A percentile compares a stretch with the other conserved stretches of the same genome.
Evolutionary conservation across 176 grass and related monocot genomes (phyloP).

Genomic region (Thalia dealbata): DNA sequence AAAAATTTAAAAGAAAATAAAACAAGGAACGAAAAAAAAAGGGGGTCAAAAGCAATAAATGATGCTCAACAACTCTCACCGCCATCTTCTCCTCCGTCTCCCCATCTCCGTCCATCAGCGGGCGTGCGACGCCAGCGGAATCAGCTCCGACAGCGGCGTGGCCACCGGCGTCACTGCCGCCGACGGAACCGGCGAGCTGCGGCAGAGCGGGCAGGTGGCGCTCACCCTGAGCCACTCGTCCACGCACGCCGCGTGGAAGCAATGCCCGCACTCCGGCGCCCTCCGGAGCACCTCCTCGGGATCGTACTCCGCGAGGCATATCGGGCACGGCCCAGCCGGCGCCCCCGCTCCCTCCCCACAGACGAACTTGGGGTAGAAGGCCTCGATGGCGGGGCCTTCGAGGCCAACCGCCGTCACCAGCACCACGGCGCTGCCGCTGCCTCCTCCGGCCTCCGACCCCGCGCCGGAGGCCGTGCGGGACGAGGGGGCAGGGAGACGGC

Average conservation of each 20-base stretch:
- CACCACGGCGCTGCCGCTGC: neutral
- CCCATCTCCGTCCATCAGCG: neutral
- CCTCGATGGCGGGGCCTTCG: slow-evolving; percentile 41
- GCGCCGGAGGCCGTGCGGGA: neutral
- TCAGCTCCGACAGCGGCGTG: slow-evolving; percentile 38
- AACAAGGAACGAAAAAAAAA: neutral
- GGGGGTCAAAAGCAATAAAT: neutral
- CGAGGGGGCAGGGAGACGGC: neutral
- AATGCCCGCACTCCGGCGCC: slow-evolving; percentile 46
- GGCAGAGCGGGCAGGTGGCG: slow-evolving; percentile 67
- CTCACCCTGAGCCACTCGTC: slow-evolving; percentile 67
- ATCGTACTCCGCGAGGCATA: slow-evolving; percentile 56
- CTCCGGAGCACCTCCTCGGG: slow-evolving; percentile 33
- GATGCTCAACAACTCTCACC: neutral
- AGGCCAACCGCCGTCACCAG: slow-evolving; percentile 25
- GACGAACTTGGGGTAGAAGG: slow-evolving; percentile 51
- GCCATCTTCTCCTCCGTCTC: neutral
- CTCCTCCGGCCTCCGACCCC: too few species aligned
- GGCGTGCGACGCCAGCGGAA: slow-evolving; percentile 34
- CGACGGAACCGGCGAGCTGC: slow-evolving; percentile 54
- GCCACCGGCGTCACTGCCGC: slow-evolving; percentile 21
- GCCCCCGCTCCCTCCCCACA: neutral
- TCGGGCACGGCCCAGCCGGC: slow-evolving; percentile 32
- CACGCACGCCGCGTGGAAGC: slow-evolving; percentile 54
- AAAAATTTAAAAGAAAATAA: neutral